Conservation (phyloP, 2,329 filamentous ascomycete genomes). For the Xylaria arbuscula region DNA sequence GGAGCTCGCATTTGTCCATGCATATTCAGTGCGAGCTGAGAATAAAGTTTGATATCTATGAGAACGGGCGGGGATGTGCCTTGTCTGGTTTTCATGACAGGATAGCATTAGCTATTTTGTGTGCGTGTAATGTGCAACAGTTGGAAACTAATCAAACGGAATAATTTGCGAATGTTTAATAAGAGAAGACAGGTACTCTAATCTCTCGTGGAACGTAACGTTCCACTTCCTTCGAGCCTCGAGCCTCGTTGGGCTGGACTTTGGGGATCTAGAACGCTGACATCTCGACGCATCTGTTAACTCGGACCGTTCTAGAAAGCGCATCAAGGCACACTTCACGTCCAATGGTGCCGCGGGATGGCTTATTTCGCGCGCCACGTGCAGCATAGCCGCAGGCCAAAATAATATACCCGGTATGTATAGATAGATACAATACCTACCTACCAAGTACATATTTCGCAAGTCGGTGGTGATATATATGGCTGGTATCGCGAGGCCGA, state of each 20-base stretch:
- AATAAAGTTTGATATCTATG: background rate
- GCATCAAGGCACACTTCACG: background rate
- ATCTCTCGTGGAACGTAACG: slow-evolving; percentile 12
- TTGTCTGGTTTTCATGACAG: background rate
- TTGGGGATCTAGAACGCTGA: slow-evolving; percentile 32
- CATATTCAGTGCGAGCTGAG: background rate
- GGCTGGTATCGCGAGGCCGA: slow-evolving; percentile 4
- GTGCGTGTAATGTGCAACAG: background rate
- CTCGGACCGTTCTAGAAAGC: slow-evolving; percentile 32
- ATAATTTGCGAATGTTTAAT: background rate
- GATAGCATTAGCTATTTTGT: background rate
- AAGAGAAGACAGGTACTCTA: background rate
- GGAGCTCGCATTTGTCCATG: slow-evolving; percentile 3
- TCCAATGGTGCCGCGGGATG: slow-evolving; percentile 11
- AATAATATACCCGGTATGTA: background rate
- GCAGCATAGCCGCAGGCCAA: slow-evolving; percentile 2
- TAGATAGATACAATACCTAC: no score
- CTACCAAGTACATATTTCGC: background rate
- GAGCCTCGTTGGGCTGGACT: slow-evolving; percentile 4
- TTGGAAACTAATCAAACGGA: background rate
- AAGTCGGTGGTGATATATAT: background rate
- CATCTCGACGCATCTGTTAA: background rate
- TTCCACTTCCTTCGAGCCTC: slow-evolving; percentile 13
- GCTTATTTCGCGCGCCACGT: slow-evolving; percentile 13
- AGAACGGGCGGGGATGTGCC: background rate